Percentiles rank a stretch among this genome's conserved stretches.
phyloP scores from a whole-genome alignment of 176 grass and related monocot species.

The Leersia perrieri region DNA sequence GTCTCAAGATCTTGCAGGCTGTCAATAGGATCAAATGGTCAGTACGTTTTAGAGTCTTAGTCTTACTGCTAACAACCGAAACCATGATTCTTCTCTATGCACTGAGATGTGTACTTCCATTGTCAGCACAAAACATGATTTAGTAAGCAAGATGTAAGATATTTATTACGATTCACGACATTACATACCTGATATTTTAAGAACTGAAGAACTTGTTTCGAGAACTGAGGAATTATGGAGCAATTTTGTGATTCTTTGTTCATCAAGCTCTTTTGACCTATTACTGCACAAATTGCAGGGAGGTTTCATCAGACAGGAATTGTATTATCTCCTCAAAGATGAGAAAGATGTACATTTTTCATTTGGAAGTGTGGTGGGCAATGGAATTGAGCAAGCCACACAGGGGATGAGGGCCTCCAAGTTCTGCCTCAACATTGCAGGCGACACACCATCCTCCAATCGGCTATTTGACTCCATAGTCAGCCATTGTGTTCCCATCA shows the following conservation, averaged over 20 bases:
- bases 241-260: background rate
- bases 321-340: conserved; percentile 72
- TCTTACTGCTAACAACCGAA: background rate
- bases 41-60: conserved; percentile 4
- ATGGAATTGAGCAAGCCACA: conserved; percentile 50
- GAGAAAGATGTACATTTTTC: conserved; percentile 70
- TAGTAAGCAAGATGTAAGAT: background rate
- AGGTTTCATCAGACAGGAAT: conserved; percentile 60
- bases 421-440: conserved; percentile 71
- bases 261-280: conserved; percentile 2
- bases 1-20: background rate
- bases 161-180: background rate
- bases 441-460: conserved; percentile 68
- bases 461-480: conserved; percentile 63
- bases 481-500: conserved; percentile 64
- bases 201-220: background rate
- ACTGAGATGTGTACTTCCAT: background rate
- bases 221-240: background rate
- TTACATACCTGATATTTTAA: background rate
- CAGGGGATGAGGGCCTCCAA: conserved; percentile 56
- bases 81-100: background rate
- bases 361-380: conserved; percentile 58
- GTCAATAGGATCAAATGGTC: background rate
- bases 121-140: background rate
- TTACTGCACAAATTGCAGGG: conserved; percentile 38